Evolutionary conservation across 371 early-diverging fungal genomes (phyloP).

Genomic region (Capillidium heterosporum): DNA sequence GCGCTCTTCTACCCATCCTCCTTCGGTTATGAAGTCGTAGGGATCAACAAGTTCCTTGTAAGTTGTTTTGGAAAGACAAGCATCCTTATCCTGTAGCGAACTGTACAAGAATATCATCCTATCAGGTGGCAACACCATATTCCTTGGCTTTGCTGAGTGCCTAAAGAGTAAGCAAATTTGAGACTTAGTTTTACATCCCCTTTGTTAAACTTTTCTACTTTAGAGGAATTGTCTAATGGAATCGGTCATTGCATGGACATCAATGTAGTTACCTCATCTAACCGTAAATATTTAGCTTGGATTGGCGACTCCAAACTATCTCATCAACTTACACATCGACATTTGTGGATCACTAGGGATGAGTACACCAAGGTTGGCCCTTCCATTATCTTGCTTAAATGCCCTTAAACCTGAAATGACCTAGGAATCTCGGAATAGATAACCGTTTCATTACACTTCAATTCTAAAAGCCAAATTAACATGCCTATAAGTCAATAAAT

Average conservation of each 20-base stretch:
- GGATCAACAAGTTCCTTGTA: constrained; percentile 91
- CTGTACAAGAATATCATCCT: constrained; percentile 93
- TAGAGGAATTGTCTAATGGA: constrained; percentile 87
- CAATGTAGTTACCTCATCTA: constrained; percentile 99
- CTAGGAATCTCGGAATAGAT: no score
- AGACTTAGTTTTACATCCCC: neutral
- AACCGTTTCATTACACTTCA: no score
- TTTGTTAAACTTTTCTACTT: neutral
- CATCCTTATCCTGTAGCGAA: constrained; percentile 94
- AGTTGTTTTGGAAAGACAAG: constrained; percentile 96
- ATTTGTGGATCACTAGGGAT: constrained; percentile 72
- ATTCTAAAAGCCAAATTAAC: no score
- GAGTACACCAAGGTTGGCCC: constrained; percentile 98
- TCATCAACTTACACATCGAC: constrained; percentile 77
- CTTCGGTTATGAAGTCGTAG: constrained; percentile 77
- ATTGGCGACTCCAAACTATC: constrained; percentile 99
- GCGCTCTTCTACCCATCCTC: constrained; percentile 97
- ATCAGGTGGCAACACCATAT: constrained; percentile 87
- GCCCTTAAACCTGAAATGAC: no score
- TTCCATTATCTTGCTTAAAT: constrained; percentile 90
- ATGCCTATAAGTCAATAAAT: no score
- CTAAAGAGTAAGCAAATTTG: neutral
- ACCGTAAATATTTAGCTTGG: constrained; percentile 99
- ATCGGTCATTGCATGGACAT: constrained; percentile 99
- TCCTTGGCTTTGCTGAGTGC: constrained; percentile 71